Evolutionary conservation across 73 alveolate species (phyloP), one percentile per base, ranked within the genome.

Genomic region (Stentor coeruleus): DNA sequence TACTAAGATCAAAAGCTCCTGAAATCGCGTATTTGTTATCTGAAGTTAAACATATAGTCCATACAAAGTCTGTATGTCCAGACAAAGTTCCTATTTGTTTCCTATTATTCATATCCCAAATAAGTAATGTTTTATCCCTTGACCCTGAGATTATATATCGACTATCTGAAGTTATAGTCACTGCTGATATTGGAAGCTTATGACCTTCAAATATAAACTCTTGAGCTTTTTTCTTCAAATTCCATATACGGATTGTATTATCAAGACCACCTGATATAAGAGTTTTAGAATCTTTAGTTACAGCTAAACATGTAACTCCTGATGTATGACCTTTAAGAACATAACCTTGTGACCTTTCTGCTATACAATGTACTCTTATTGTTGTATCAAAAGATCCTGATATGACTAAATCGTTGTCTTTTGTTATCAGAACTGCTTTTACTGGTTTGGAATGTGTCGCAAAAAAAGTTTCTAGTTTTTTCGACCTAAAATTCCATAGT

Each of bases 11-110:
- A 66, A 28, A 31, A 14, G 26, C 42, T 0, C 79, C 79, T 28
- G n/a, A 66, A 66, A 66, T 33, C 37, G 37, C 79, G 33, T 66
- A 66, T 40, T 20, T 20, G 33, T 66, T 33, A 66, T 66, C 79
- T 28, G 2, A 31, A 66, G 79, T 66, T 26, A 66, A 26, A 66
- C 40, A 0, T 26, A 66, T 1, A 20, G 42, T 28, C 11, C 33
- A 28, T 26, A 66, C 33, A 20, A 26, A 28, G 1, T 66, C 79
- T 26, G 42, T 20, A 2, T 40, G 14, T 31, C 33, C 79, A 14
- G 79, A 37, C n/a, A 66, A 40, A 66, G 33, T 66, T 66, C 37
- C 37, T 66, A 28, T 40, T 33, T 26, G 26, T 2, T 31, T 66
- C 79, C n/a, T 33, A 20, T 66, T 66, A 14, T 26, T 66, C 14